phyloP scores from a whole-genome alignment of 2,329 filamentous ascomycete species.

The Ophiobolus disseminans region DNA sequence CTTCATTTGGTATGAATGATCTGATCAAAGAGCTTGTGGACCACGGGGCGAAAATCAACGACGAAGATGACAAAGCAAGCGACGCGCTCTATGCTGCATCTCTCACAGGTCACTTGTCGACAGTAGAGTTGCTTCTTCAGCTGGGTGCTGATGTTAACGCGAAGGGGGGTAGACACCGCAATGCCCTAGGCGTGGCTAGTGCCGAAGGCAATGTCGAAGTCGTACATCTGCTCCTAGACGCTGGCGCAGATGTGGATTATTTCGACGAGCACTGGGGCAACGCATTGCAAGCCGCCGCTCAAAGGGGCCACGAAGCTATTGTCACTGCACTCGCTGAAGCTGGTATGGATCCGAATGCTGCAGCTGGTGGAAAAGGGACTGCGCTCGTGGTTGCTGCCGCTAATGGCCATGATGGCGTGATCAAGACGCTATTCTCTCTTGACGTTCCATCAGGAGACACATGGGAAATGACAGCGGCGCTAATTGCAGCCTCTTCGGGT shows the following conservation, averaged over 20 bases:
- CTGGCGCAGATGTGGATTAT: not conserved
- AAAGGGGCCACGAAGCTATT: not conserved
- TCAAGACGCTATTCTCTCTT: too few relatives aligned
- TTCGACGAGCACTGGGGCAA: not conserved
- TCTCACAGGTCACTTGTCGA: not conserved
- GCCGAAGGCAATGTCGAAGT: constrained; percentile 15
- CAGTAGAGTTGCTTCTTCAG: constrained; percentile 15
- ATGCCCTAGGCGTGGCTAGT: constrained; percentile 28
- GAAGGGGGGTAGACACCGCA: constrained; percentile 2
- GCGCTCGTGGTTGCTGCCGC: too few relatives aligned
- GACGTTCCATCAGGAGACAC: too few relatives aligned
- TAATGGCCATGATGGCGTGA: too few relatives aligned
- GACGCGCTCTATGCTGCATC: not conserved
- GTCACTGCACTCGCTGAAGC: not conserved
- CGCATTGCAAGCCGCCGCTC: not conserved
- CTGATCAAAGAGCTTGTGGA: too few relatives aligned
- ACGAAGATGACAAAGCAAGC: not conserved
- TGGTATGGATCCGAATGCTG: not conserved
- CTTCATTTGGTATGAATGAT: too few relatives aligned
- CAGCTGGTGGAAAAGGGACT: not conserved
- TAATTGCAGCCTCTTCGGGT: too few relatives aligned
- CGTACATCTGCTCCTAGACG: constrained; percentile 21
- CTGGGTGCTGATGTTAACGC: constrained; percentile 4
- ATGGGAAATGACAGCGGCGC: too few relatives aligned
- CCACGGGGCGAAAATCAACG: not conserved